Base-by-base conservation (phyloP, 2,329 filamentous ascomycete genomes). In the Trichophyton verrucosum region DNA sequence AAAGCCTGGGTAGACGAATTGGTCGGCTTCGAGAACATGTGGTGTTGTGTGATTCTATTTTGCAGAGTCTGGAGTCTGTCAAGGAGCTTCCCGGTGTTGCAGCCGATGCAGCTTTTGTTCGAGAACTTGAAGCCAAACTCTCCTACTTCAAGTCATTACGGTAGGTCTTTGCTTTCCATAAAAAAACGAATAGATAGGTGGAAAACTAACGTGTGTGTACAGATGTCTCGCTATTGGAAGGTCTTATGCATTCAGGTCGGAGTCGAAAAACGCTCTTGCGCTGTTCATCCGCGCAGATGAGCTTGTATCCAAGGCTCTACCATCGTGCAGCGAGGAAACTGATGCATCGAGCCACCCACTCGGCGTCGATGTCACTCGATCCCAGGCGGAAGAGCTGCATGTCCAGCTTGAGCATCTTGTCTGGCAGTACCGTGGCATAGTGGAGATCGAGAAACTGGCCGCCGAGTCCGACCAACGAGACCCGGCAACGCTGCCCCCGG, bases 11-110 rank as follows among this genome's bases (percentile, higher is more conserved):
- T 20, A 86, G 86, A 64, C 90, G 89, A 71, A 78, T 96, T 58
- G 86, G 86, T 11, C 86, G 88, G 68, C 78, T 97, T 58, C 88
- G 90, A 69, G 92, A 97, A 72, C 87, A 89, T 68, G 85, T 89
- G 13, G 91, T 92, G 2, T 79, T 99, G 1, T 97, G 96, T 71
- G 91, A 96, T 71, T 89, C 90, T 24, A 95, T 87, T 7, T 76
- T 96, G 24, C 89, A 96, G 74, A 96, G 90, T 73, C 79, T 99
- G 62, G 88, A 96, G 65, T 89, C 91, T 3, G 85, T 96, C 72
- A 89, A 88, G 68, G 90, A 96, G 63, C 80, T 99, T 13, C 88
- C 91, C 1, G 94, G 94, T 73, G 88, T 96, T 17, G 90, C 90
- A 40, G 87, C 90, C 47, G 94, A 99, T 68, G 81, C 84, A 46